These are phyloP conservation scores for Massariosphaeria phaeospora DNA, from an alignment of 495 filamentous ascomycete species.

Conservation along the genomic window DNA sequence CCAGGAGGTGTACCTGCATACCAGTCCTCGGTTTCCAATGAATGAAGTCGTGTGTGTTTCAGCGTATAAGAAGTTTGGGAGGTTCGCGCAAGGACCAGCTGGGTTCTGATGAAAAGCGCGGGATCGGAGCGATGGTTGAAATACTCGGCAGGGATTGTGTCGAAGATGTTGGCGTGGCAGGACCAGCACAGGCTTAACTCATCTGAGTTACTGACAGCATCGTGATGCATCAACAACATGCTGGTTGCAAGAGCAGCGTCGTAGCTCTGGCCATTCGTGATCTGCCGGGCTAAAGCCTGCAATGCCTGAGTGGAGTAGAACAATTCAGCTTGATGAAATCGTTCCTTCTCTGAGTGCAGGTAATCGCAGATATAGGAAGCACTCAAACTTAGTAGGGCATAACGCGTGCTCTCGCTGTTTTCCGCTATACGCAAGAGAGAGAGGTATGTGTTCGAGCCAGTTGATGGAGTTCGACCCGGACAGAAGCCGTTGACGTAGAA, in stretches of 20 bases:
- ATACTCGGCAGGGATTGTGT: conserved; percentile 16
- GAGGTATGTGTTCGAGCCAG: conserved; percentile 17
- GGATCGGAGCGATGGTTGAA: conserved; percentile 15
- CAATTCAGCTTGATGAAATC: conserved; percentile 25
- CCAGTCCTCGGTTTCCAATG: conserved; percentile 23
- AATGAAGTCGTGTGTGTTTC: conserved; percentile 15
- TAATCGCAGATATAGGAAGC: conserved; percentile 27
- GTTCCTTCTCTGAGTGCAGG: conserved; percentile 20
- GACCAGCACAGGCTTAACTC: conserved; percentile 29
- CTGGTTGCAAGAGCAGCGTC: conserved; percentile 22
- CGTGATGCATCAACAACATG: conserved; percentile 29
- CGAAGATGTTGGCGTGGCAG: conserved; percentile 24
- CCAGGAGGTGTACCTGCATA: conserved; percentile 11
- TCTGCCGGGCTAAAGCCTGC: conserved; percentile 18
- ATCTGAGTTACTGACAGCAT: conserved; percentile 17
- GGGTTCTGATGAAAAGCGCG: conserved; percentile 20
- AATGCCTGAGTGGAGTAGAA: conserved; percentile 24
- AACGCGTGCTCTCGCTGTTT: conserved; percentile 19
- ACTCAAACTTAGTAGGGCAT: conserved; percentile 26
- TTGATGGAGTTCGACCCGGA: conserved; percentile 21
- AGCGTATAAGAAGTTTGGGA: conserved; percentile 11
- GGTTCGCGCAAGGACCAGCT: conserved; percentile 25
- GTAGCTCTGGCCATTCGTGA: conserved; percentile 16
- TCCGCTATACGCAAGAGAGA: conserved; percentile 15
- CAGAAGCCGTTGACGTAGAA: conserved; percentile 30